A percentile compares a stretch with the other conserved stretches of the same genome.
phyloP scores from a whole-genome alignment of 106 monocot genomes.

The Dendrobium chrysotoxum region DNA sequence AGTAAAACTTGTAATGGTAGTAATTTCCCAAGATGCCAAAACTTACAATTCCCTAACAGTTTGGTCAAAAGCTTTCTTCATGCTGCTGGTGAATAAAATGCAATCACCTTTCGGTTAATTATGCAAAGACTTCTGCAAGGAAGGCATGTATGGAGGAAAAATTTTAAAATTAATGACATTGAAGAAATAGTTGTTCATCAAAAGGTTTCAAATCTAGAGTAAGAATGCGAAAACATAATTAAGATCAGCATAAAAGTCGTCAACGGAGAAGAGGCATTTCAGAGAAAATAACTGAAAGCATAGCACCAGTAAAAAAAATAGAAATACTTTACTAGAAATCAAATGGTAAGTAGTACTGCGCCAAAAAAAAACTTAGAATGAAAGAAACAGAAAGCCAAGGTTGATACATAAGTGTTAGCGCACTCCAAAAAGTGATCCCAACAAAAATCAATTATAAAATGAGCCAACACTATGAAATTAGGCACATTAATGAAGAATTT shows the following conservation, averaged over 20 bases:
- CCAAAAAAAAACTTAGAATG: not conserved
- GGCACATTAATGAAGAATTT: not conserved
- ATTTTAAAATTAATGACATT: not conserved
- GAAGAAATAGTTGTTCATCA: not conserved
- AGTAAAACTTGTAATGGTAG: not conserved
- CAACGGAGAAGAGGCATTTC: not conserved
- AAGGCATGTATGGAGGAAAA: not conserved
- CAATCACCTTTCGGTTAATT: not conserved
- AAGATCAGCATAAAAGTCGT: not conserved
- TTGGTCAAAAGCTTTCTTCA: conserved; percentile 99
- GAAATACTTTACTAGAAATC: not conserved
- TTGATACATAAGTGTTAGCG: not conserved
- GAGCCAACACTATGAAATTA: not conserved
- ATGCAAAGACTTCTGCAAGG: not conserved
- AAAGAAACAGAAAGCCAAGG: not conserved
- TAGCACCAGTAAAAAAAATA: not conserved
- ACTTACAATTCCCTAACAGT: conserved; percentile 94
- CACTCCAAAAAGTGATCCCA: not conserved
- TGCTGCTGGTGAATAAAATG: conserved; percentile 13
- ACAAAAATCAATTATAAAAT: not conserved
- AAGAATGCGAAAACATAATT: not conserved
- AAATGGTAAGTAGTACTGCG: not conserved
- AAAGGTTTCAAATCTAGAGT: not conserved
- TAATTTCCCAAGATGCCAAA: not conserved
- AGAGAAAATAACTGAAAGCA: not conserved